phyloP scores from a whole-genome alignment of 306 rosid species.

The Inga leiocalycina region DNA sequence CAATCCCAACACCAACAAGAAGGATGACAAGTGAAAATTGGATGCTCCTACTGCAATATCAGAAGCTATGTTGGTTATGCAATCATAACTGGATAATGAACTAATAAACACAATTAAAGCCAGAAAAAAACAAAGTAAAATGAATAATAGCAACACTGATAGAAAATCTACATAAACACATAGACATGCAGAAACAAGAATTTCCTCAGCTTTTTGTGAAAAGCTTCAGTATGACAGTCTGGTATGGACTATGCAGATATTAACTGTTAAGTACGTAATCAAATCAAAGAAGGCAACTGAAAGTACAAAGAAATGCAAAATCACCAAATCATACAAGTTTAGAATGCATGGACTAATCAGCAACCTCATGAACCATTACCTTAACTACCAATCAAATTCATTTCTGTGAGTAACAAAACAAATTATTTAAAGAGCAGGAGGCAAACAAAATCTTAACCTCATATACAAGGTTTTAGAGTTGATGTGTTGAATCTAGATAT shows the following conservation, averaged over 20 bases:
- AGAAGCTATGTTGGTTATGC: not conserved
- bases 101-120: not conserved
- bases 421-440: not conserved
- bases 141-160: not conserved
- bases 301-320: not conserved
- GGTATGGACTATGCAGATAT: not conserved
- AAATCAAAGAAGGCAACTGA: not conserved
- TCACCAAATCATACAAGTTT: not conserved
- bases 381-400: not conserved
- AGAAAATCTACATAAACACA: not conserved
- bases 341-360: not conserved
- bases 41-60: slow-evolving; percentile 72
- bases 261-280: not conserved
- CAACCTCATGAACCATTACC: not conserved
- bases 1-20: slow-evolving; percentile 94
- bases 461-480: not conserved
- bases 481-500: not conserved
- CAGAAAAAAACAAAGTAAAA: not conserved
- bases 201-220: not conserved
- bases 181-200: not conserved
- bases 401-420: not conserved
- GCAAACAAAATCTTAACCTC: not conserved
- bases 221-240: not conserved
- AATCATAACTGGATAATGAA: not conserved
- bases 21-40: slow-evolving; percentile 76